Conservation (phyloP, 225 moss, liverwort and hornwort genomes). For the Takakia lepidozioides region DNA sequence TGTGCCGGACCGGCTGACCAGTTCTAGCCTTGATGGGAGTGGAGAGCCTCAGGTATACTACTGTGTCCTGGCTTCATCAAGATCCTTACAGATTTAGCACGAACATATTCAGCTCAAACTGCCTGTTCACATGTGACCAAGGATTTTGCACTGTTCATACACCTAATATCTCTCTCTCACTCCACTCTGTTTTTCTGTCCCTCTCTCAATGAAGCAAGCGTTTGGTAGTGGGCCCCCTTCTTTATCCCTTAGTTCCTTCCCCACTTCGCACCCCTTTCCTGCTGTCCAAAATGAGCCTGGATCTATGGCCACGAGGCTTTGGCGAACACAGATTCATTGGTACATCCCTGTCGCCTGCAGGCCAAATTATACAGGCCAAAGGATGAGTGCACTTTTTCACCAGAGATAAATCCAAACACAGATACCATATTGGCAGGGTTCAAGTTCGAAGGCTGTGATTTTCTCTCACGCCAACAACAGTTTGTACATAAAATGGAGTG, state of each 20-base stretch:
- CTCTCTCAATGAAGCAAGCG: no score
- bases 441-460: constrained; percentile 64
- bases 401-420: constrained; percentile 78
- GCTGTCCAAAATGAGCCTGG: neutral
- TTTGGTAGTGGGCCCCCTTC: no score
- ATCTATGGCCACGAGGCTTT: neutral
- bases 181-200: no score
- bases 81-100: no score
- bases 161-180: no score
- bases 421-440: constrained; percentile 68
- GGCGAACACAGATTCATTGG: constrained; percentile 8
- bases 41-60: constrained; percentile 5
- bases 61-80: no score
- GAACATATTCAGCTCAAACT: no score
- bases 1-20: constrained; percentile 39
- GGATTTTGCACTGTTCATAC: neutral
- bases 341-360: constrained; percentile 4
- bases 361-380: constrained; percentile 25
- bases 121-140: neutral
- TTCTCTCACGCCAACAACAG: constrained; percentile 69
- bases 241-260: no score
- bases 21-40: constrained; percentile 20
- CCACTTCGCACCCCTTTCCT: no score
- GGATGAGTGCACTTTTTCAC: constrained; percentile 62
- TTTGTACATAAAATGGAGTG: constrained; percentile 51